phyloP scores from a whole-genome alignment of 345 rosid species.

The Eucalyptus microcorys region DNA sequence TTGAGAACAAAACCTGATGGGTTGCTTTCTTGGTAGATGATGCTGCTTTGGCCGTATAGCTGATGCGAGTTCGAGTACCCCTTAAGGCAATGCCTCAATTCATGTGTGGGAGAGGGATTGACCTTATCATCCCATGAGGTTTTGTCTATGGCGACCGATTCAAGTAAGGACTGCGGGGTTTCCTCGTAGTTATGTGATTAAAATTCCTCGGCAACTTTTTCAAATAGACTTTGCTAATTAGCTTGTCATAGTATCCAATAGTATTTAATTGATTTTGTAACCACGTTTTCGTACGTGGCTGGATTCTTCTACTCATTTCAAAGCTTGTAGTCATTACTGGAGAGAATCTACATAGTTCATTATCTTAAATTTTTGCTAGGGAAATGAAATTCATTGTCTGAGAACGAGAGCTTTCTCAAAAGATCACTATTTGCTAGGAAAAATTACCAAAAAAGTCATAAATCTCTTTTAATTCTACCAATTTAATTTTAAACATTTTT shows the following conservation, averaged over 20 bases:
- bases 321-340: background rate
- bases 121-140: background rate
- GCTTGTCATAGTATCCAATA: background rate
- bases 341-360: background rate
- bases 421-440: background rate
- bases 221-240: background rate
- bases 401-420: background rate
- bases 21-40: background rate
- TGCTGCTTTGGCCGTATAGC: background rate
- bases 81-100: background rate
- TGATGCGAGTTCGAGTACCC: background rate
- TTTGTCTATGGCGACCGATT: background rate
- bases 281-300: background rate
- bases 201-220: background rate
- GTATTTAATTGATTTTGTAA: background rate
- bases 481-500: too few species aligned
- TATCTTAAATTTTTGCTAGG: background rate
- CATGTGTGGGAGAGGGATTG: background rate
- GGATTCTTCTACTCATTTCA: background rate
- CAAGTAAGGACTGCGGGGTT: background rate
- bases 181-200: background rate
- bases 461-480: too few species aligned
- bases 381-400: background rate
- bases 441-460: accelerated
- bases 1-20: background rate